Evolutionary conservation across 176 grass and related monocot genomes (phyloP).

Genomic region (Olyra latifolia): DNA sequence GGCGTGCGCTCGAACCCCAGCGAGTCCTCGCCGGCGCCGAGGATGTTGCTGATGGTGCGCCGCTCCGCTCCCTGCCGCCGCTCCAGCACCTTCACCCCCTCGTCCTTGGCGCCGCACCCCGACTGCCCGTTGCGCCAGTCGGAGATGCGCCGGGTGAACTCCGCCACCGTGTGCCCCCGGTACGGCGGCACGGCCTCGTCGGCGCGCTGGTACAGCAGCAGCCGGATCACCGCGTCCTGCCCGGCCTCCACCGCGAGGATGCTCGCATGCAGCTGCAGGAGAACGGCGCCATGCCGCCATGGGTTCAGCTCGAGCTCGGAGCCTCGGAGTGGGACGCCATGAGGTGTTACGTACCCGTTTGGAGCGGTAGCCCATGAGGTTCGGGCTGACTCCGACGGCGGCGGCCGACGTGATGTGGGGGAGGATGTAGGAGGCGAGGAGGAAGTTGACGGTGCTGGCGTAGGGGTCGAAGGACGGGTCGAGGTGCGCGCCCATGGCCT

Average conservation of each 20-base stretch:
- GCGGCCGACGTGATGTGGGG: constrained; percentile 63
- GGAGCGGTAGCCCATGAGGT: constrained; percentile 56
- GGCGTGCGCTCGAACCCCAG: constrained; percentile 65
- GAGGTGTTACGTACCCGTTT: constrained; percentile 45
- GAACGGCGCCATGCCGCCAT: not conserved
- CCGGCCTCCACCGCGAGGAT: constrained; percentile 76
- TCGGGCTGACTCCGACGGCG: constrained; percentile 48
- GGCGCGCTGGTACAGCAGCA: constrained; percentile 66
- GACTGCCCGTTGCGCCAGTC: constrained; percentile 50
- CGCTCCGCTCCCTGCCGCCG: constrained; percentile 48
- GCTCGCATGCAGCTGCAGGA: constrained; percentile 63
- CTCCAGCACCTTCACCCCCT: constrained; percentile 57
- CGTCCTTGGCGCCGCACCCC: constrained; percentile 63
- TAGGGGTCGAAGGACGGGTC: constrained; percentile 79
- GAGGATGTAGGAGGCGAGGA: constrained; percentile 76
- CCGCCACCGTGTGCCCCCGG: constrained; percentile 54
- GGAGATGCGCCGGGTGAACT: constrained; percentile 63
- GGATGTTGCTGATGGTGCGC: constrained; percentile 57
- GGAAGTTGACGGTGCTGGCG: constrained; percentile 59
- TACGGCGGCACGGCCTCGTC: constrained; percentile 58
- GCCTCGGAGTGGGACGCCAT: no score
- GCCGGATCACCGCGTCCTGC: constrained; percentile 73
- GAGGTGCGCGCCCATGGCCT: constrained; percentile 59
- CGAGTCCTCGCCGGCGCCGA: constrained; percentile 62
- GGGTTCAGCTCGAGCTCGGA: no score